Conservation (phyloP, 176 grass and related monocot species). For the Carex kokanica region DNA sequence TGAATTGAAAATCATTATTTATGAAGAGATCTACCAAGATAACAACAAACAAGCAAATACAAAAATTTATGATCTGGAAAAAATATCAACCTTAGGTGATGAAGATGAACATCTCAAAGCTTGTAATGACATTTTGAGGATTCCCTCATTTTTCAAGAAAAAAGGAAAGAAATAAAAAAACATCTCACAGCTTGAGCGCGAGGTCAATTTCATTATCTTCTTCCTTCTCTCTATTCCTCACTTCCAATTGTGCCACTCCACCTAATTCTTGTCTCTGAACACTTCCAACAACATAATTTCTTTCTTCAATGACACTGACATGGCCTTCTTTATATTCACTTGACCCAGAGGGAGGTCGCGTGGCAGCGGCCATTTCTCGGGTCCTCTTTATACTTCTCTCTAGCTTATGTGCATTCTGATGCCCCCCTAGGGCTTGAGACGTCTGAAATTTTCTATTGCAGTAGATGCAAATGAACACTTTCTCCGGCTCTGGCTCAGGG, state of each 20-base stretch:
- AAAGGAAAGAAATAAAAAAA: too few relatives aligned
- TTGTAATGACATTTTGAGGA: neutral
- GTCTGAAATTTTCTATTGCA: constrained; percentile 76
- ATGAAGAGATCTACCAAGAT: neutral
- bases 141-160: too few relatives aligned
- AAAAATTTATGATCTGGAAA: neutral
- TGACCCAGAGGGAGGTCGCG: neutral
- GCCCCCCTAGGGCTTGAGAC: constrained; percentile 84
- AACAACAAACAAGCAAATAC: neutral
- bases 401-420: constrained; percentile 95
- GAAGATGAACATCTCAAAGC: neutral
- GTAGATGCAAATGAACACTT: constrained; percentile 81
- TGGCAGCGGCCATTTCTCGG: neutral
- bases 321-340: constrained; percentile 7
- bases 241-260: neutral
- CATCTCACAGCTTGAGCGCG: neutral
- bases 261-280: neutral
- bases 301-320: constrained; percentile 27
- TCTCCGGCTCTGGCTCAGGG: constrained; percentile 33
- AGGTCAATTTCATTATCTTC: constrained; percentile 17
- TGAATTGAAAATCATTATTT: neutral
- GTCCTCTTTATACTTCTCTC: constrained; percentile 62
- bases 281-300: neutral
- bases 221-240: neutral
- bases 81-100: neutral